Evolutionary conservation across 768 basidiomycete genomes (phyloP).

Genomic region (Hemileccinum impolitum): DNA sequence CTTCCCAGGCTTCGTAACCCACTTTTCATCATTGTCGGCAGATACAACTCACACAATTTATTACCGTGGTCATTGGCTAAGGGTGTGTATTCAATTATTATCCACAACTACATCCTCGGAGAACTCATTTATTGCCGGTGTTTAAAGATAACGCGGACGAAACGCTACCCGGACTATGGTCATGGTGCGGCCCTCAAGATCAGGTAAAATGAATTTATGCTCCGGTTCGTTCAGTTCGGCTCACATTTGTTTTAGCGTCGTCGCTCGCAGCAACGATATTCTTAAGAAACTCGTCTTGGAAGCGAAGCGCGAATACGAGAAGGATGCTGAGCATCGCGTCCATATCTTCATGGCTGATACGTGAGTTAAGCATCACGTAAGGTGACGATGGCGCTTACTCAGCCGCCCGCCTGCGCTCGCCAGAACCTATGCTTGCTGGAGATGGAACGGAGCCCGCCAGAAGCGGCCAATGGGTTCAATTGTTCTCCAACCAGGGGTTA

Average conservation of each 20-base stretch:
- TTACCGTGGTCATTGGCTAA: constrained; percentile 86
- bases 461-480: constrained; percentile 93
- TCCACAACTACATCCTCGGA: constrained; percentile 14
- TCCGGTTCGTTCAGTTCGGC: constrained; percentile 15
- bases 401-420: neutral
- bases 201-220: constrained; percentile 44
- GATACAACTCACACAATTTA: constrained; percentile 88
- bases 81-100: constrained; percentile 43
- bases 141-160: constrained; percentile 72
- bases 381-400: neutral
- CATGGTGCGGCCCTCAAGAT: constrained; percentile 74
- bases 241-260: constrained; percentile 51
- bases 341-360: constrained; percentile 88
- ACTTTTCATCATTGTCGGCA: constrained; percentile 29
- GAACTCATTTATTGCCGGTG: constrained; percentile 15
- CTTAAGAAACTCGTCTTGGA: constrained; percentile 83
- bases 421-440: constrained; percentile 75
- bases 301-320: constrained; percentile 86
- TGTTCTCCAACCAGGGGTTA: constrained; percentile 83
- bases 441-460: constrained; percentile 85
- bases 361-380: constrained; percentile 46
- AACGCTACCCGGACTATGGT: constrained; percentile 74
- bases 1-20: constrained; percentile 10
- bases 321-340: constrained; percentile 86
- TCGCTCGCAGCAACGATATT: constrained; percentile 85